phyloP scores from a whole-genome alignment of 257 asterid genomes.

The Mitragyna speciosa region DNA sequence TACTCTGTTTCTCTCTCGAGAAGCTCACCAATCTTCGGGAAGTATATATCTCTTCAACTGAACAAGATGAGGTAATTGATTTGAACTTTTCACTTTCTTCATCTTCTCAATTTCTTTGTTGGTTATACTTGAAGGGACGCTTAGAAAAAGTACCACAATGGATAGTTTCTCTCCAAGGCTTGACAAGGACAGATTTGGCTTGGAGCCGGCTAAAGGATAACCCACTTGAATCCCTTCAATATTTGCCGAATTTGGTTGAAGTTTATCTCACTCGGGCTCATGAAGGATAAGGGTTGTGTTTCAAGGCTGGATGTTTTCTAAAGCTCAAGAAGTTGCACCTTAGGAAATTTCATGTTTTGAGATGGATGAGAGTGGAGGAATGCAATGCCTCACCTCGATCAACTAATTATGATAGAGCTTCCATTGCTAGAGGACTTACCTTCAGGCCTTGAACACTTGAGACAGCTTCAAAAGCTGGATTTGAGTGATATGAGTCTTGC shows the following conservation, averaged over 20 bases:
- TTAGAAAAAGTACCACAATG: conserved; percentile 14
- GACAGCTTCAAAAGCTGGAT: neutral
- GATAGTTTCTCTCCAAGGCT: conserved; percentile 4
- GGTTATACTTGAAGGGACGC: neutral
- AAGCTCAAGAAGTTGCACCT: neutral
- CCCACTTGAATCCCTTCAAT: neutral
- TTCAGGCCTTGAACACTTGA: neutral
- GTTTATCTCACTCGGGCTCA: neutral
- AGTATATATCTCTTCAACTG: neutral
- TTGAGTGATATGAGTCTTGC: neutral
- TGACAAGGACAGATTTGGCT: neutral
- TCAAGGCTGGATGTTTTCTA: neutral
- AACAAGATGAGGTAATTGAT: conserved; percentile 16
- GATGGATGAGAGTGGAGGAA: neutral
- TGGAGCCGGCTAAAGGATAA: neutral
- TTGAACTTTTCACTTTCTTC: neutral
- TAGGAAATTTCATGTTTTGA: neutral
- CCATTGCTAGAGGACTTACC: neutral
- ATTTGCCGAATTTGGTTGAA: neutral
- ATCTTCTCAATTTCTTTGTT: neutral
- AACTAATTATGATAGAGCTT: neutral
- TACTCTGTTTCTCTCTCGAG: conserved; percentile 31
- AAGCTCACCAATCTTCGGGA: conserved; percentile 19
- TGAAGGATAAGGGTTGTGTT: neutral
- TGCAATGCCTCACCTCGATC: neutral